These are phyloP conservation scores for Rhododendron molle DNA, from an alignment of 148 eudicot genomes.

Conservation along the genomic window DNA sequence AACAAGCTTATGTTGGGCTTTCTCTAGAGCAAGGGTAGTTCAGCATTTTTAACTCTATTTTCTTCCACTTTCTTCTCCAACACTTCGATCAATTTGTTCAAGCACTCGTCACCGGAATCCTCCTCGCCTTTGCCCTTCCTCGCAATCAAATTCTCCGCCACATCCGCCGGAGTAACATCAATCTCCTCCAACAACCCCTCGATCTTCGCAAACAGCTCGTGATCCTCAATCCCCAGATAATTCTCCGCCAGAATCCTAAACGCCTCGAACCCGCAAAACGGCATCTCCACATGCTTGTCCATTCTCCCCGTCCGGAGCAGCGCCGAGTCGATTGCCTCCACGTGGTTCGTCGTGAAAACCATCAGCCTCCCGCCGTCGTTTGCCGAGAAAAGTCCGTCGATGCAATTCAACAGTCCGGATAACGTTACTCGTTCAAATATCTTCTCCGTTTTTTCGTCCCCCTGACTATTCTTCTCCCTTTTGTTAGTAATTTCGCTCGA, in stretches of 20 bases:
- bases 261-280: slow-evolving; percentile 39
- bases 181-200: slow-evolving; percentile 25
- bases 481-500: slow-evolving; percentile 42
- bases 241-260: slow-evolving; percentile 45
- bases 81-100: neutral
- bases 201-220: neutral
- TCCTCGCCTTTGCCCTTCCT: neutral
- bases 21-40: too few species aligned
- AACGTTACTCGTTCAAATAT: slow-evolving; percentile 28
- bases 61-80: neutral
- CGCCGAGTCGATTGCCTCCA: slow-evolving; percentile 53
- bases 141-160: slow-evolving; percentile 36
- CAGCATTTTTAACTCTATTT: too few species aligned
- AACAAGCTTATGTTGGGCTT: neutral
- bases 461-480: slow-evolving; percentile 19
- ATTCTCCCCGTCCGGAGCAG: slow-evolving; percentile 48
- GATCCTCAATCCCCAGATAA: slow-evolving; percentile 32
- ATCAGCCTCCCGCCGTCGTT: slow-evolving; percentile 46
- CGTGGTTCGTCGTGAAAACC: slow-evolving; percentile 45
- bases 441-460: neutral
- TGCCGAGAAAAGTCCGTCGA: slow-evolving; percentile 56
- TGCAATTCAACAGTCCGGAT: slow-evolving; percentile 50
- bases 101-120: neutral
- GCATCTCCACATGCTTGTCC: slow-evolving; percentile 49
- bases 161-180: slow-evolving; percentile 50